Conservation (phyloP, 495 filamentous ascomycete genomes). For the Penicillium psychrofluorescens region DNA sequence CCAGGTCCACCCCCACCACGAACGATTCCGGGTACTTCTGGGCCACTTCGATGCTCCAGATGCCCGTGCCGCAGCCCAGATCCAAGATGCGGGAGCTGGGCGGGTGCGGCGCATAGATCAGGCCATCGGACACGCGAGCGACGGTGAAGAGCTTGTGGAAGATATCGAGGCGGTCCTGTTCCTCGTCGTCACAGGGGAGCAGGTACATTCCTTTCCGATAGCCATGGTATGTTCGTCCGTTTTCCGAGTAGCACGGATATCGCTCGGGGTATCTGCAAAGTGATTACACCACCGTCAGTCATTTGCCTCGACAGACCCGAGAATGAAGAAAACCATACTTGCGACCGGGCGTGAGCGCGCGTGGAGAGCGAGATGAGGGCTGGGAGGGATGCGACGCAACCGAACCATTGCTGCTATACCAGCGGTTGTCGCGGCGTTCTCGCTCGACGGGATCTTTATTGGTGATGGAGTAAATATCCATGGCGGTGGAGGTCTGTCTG, state of each 20-base stretch:
- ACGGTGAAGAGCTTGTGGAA: slow-evolving; percentile 69
- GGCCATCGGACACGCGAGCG: slow-evolving; percentile 48
- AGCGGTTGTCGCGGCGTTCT: slow-evolving; percentile 15
- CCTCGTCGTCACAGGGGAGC: slow-evolving; percentile 49
- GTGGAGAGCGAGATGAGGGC: slow-evolving; percentile 13
- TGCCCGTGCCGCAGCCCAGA: slow-evolving; percentile 82
- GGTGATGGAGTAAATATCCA: slow-evolving; percentile 36
- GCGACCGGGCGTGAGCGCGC: slow-evolving; percentile 17
- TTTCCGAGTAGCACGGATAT: slow-evolving; percentile 32
- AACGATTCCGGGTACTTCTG: slow-evolving; percentile 54
- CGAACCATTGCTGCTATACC: slow-evolving; percentile 25
- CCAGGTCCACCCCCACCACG: slow-evolving; percentile 71
- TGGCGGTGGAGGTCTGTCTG: slow-evolving; percentile 35
- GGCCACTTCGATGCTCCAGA: slow-evolving; percentile 86
- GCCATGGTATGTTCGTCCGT: slow-evolving; percentile 42
- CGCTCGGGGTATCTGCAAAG: slow-evolving; percentile 26
- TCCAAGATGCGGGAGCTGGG: slow-evolving; percentile 59
- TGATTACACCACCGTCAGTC: slow-evolving; percentile 9
- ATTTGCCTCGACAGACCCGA: neutral
- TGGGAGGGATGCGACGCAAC: slow-evolving; percentile 17
- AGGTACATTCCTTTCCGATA: slow-evolving; percentile 43
- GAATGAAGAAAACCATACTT: slow-evolving; percentile 22
- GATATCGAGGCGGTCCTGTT: slow-evolving; percentile 71
- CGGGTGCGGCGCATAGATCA: slow-evolving; percentile 46
- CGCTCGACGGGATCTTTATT: slow-evolving; percentile 26